These are phyloP conservation scores for Phaeotremella skinneri DNA, from an alignment of 768 basidiomycete species.

Conservation along the genomic window DNA sequence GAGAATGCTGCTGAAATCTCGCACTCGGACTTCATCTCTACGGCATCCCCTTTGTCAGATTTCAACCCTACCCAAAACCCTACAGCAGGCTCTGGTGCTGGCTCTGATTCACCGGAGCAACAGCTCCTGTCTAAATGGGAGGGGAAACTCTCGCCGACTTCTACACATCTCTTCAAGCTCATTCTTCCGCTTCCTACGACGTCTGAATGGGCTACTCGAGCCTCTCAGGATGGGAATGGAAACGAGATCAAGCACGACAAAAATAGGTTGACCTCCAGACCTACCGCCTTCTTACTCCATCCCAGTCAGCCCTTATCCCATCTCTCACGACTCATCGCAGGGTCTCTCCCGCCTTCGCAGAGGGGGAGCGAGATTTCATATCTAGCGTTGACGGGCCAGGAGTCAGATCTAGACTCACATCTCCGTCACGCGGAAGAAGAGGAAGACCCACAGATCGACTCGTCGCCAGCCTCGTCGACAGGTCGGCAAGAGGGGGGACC, in stretches of 20 bases:
- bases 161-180: conserved; percentile 66
- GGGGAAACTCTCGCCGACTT: conserved; percentile 65
- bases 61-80: conserved; percentile 41
- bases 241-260: conserved; percentile 37
- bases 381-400: conserved; percentile 45
- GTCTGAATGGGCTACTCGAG: conserved; percentile 15
- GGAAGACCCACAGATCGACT: conserved; percentile 1
- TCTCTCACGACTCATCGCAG: conserved; percentile 60
- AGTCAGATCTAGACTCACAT: conserved; percentile 39
- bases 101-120: not conserved
- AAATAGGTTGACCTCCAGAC: conserved; percentile 33
- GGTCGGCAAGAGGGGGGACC: conserved; percentile 50
- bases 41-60: conserved; percentile 35
- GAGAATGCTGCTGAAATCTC: conserved; percentile 41
- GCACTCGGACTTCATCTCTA: conserved; percentile 37
- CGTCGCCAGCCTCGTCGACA: not conserved
- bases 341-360: conserved; percentile 45
- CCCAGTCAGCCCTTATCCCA: conserved; percentile 70
- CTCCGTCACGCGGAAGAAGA: conserved; percentile 30
- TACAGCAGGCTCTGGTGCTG: conserved; percentile 20
- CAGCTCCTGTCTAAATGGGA: conserved; percentile 9
- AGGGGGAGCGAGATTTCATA: conserved; percentile 44
- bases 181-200: conserved; percentile 57
- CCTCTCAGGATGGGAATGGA: not conserved
- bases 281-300: conserved; percentile 63